Evolutionary conservation across 441 rosid species (phyloP).

Genomic region (Brassica balearica): DNA sequence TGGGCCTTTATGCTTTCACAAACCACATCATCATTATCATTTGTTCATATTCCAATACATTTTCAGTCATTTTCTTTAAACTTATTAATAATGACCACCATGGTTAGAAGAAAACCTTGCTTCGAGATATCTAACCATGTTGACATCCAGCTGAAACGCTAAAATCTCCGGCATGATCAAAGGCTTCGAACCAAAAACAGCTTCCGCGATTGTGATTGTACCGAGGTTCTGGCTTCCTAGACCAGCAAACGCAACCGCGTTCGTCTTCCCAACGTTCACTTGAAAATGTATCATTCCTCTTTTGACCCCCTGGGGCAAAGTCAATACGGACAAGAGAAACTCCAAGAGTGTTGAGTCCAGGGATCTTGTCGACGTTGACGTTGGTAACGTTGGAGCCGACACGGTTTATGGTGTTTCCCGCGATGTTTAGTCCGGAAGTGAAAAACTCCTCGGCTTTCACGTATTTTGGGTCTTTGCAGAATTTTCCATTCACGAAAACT

Average conservation of each 20-base stretch:
- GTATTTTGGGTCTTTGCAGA: constrained; percentile 61
- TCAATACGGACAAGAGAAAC: constrained; percentile 54
- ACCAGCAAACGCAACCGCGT: constrained; percentile 50
- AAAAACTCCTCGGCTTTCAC: constrained; percentile 54
- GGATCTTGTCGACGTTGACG: constrained; percentile 44
- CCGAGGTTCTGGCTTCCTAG: constrained; percentile 62
- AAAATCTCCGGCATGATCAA: constrained; percentile 50
- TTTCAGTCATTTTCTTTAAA: background rate
- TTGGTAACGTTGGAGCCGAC: constrained; percentile 53
- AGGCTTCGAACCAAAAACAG: constrained; percentile 54
- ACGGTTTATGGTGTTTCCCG: constrained; percentile 47
- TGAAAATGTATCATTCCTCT: constrained; percentile 63
- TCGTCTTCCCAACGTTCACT: constrained; percentile 48
- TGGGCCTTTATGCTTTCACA: background rate
- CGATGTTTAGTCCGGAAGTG: constrained; percentile 48
- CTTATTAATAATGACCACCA: constrained; percentile 16
- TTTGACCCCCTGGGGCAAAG: constrained; percentile 53
- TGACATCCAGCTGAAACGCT: constrained; percentile 53
- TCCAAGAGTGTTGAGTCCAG: constrained; percentile 64
- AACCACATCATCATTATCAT: constrained; percentile 6
- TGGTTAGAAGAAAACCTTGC: constrained; percentile 38
- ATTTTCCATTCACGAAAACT: constrained; percentile 66
- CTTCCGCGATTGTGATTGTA: constrained; percentile 47
- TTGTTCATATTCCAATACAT: constrained; percentile 22
- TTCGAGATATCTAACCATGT: constrained; percentile 44